Evolutionary conservation across 2,329 filamentous ascomycete species (phyloP), one percentile per base, ranked within the genome.

Genomic region (Aspergillus fumigatus): DNA sequence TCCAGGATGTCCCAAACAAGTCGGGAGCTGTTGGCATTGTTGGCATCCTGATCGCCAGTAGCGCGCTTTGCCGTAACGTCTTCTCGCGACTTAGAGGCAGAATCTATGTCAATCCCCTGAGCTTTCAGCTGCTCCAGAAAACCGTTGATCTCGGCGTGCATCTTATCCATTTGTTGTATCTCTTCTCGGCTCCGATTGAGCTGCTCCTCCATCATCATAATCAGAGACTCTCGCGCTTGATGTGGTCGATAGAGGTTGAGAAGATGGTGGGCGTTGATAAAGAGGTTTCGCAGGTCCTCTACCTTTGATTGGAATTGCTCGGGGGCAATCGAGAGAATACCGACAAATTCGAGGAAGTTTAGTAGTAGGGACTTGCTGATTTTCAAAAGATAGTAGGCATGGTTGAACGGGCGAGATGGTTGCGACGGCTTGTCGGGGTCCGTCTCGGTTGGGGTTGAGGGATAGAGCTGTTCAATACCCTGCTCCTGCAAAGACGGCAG

Each of bases 161-260:
- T 80, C 41, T 84, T 82, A 66, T 87, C 84, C 59, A 94, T 89
- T 74, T 88, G 88, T 62, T 87, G 85, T 52, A 92, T 91, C 74
- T 97, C 92, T 54, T 82, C 83, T 62, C 82, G 84, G 54, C 87
- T 88, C 63, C 80, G 82, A 64, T 90, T 86, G 29, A 96, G 76
- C 67, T 93, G 88, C 63, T 89, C 87, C 74, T 96, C 89, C 88
- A 97, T 92, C 79, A 93, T 84, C 63, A 88, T 76, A 32, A 96
- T 96, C 56, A 96, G 79, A 27, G 88, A 92, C 77, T 97, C 92
- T 48, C 93, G 79, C 25, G 92, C 92, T 76, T 97, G 93, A 71
- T 97, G 92, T 9, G 92, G 92, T 32, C 93, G 84, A 75, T 96
- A 97, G 73, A 96, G 88, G 73, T 99, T 99, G 62, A 97, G 85